Conservation (phyloP, 2,329 filamentous ascomycete species). For the Coniochaeta hoffmannii region DNA sequence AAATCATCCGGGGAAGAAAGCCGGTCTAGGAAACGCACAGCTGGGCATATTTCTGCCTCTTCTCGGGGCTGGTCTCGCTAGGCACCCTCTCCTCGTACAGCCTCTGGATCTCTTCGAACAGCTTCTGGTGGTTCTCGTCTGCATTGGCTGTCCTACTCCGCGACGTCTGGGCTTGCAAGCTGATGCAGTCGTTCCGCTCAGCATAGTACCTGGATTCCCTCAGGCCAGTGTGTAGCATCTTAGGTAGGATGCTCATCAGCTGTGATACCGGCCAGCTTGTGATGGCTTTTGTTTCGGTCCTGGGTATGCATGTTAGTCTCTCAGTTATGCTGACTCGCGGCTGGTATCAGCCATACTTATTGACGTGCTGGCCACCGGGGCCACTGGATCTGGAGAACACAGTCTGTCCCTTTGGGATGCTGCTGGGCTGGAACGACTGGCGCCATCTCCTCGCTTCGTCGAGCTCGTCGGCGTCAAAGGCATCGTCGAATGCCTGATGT, state of each 20-base stretch:
- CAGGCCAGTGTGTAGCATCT: slow-evolving; percentile 36
- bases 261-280: slow-evolving; percentile 44
- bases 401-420: slow-evolving; percentile 43
- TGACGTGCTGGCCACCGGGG: slow-evolving; percentile 55
- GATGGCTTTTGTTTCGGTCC: slow-evolving; percentile 53
- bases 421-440: slow-evolving; percentile 31
- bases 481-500: slow-evolving; percentile 41
- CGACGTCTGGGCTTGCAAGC: slow-evolving; percentile 47
- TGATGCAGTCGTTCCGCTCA: slow-evolving; percentile 41
- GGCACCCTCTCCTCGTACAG: slow-evolving; percentile 15
- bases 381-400: slow-evolving; percentile 52
- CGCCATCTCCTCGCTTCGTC: slow-evolving; percentile 46
- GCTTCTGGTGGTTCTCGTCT: slow-evolving; percentile 39
- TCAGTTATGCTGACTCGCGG: not conserved
- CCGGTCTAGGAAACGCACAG: slow-evolving; percentile 12
- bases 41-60: slow-evolving; percentile 15
- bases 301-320: slow-evolving; percentile 16
- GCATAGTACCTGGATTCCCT: slow-evolving; percentile 49
- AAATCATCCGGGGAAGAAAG: not conserved
- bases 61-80: slow-evolving; percentile 14
- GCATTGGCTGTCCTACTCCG: slow-evolving; percentile 44
- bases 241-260: slow-evolving; percentile 36
- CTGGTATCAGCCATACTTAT: slow-evolving; percentile 39
- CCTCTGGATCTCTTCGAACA: slow-evolving; percentile 20
- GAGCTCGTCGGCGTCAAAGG: slow-evolving; percentile 42